These are phyloP conservation scores for Cornus florida DNA, from an alignment of 148 eudicot species.

Conservation along the genomic window DNA sequence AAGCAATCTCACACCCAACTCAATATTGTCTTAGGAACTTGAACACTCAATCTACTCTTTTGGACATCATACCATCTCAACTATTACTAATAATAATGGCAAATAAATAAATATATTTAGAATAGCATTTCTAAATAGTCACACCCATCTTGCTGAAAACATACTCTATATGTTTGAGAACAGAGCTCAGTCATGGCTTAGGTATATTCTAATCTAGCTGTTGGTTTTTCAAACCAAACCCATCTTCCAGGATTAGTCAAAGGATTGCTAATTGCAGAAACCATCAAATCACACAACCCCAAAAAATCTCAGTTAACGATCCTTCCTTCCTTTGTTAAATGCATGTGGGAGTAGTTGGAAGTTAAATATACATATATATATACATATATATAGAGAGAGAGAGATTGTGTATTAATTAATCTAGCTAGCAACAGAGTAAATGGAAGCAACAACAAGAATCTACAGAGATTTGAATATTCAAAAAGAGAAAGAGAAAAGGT, in stretches of 20 bases:
- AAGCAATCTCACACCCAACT: too few species aligned
- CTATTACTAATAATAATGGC: too few species aligned
- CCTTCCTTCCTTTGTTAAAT: slow-evolving; percentile 8
- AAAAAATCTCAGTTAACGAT: slow-evolving; percentile 2
- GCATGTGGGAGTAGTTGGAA: slow-evolving; percentile 29
- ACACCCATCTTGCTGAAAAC: too few species aligned
- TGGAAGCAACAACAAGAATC: slow-evolving; percentile 7
- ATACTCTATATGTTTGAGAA: too few species aligned
- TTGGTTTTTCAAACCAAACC: slow-evolving; percentile 19
- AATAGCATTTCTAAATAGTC: too few species aligned
- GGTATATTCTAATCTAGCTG: background rate
- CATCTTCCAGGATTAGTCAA: slow-evolving; percentile 22
- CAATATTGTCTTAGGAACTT: too few species aligned
- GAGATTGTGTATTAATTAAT: background rate
- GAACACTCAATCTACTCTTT: too few species aligned
- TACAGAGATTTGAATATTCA: slow-evolving; percentile 11
- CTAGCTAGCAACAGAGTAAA: background rate
- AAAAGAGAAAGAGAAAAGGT: slow-evolving; percentile 14
- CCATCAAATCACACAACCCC: background rate
- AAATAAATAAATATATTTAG: too few species aligned
- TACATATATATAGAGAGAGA: background rate
- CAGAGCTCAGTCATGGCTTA: slow-evolving; percentile 8
- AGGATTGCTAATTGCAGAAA: background rate
- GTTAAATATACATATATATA: background rate
- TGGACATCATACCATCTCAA: too few species aligned